Conservation (phyloP, 2,329 filamentous ascomycete genomes). For the Colletotrichum sp. region DNA sequence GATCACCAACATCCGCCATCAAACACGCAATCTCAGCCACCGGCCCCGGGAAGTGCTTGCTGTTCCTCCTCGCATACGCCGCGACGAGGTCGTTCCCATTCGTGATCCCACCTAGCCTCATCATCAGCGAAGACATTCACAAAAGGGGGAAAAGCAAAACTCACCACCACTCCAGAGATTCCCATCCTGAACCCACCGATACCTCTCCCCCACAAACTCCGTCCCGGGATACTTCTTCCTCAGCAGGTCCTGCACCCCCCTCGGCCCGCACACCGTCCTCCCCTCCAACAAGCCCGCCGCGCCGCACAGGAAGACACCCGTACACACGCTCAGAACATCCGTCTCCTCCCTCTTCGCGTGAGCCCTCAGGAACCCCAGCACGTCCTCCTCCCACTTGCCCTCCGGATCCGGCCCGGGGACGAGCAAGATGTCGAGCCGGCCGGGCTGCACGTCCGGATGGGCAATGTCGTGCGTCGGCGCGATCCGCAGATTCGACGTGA, state of each 20-base stretch:
- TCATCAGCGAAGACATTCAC: not conserved
- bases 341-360: slow-evolving; percentile 42
- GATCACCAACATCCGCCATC: slow-evolving; percentile 54
- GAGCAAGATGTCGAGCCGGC: slow-evolving; percentile 54
- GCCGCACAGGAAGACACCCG: slow-evolving; percentile 53
- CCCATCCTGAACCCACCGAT: slow-evolving; percentile 57
- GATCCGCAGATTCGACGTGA: slow-evolving; percentile 45
- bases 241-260: slow-evolving; percentile 45
- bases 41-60: slow-evolving; percentile 44
- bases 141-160: slow-evolving; percentile 22
- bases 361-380: slow-evolving; percentile 44
- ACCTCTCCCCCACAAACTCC: slow-evolving; percentile 47
- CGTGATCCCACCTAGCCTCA: slow-evolving; percentile 51
- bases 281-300: slow-evolving; percentile 53
- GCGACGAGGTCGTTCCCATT: slow-evolving; percentile 62
- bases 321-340: slow-evolving; percentile 58
- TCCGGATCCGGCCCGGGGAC: slow-evolving; percentile 55
- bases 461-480: slow-evolving; percentile 47
- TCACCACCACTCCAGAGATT: slow-evolving; percentile 60
- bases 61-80: slow-evolving; percentile 49
- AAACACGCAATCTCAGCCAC: slow-evolving; percentile 48
- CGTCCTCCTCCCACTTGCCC: slow-evolving; percentile 32
- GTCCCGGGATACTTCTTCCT: slow-evolving; percentile 40
- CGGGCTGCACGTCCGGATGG: slow-evolving; percentile 52
- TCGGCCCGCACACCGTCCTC: slow-evolving; percentile 50